A percentile compares a stretch with the other conserved stretches of the same genome.
These are phyloP conservation scores for Aureoboletus auriporus DNA, from an alignment of 768 basidiomycete genomes.

Conservation along the genomic window DNA sequence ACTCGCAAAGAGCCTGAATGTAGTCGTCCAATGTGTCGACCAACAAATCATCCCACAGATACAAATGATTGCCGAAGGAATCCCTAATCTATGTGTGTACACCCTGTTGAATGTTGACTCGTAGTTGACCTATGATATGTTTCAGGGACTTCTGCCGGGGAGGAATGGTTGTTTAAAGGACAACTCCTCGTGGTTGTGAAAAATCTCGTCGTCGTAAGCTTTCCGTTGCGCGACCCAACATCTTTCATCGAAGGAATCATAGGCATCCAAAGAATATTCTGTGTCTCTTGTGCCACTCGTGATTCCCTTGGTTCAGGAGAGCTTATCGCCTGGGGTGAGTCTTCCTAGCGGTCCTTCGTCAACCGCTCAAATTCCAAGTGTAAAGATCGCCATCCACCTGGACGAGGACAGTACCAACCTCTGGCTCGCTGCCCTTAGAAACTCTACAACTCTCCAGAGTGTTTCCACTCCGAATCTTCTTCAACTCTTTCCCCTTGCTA, in stretches of 20 bases:
- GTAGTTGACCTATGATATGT: slow-evolving; percentile 8
- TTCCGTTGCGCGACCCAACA: not conserved
- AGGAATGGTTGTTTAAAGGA: slow-evolving; percentile 69
- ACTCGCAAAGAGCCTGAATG: slow-evolving; percentile 65
- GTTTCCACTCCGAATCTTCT: slow-evolving; percentile 50
- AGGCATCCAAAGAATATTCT: slow-evolving; percentile 70
- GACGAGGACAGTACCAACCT: slow-evolving; percentile 77
- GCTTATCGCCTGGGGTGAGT: slow-evolving; percentile 54
- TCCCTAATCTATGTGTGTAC: slow-evolving; percentile 68
- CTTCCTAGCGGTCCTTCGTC: not conserved
- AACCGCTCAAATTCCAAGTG: slow-evolving; percentile 3
- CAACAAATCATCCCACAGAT: slow-evolving; percentile 67
- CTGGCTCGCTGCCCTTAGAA: slow-evolving; percentile 70
- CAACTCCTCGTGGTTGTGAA: slow-evolving; percentile 67
- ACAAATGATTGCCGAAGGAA: slow-evolving; percentile 52
- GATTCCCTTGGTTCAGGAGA: slow-evolving; percentile 61
- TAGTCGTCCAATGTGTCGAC: slow-evolving; percentile 53
- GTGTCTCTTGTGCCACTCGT: slow-evolving; percentile 50
- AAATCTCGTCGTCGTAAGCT: slow-evolving; percentile 61
- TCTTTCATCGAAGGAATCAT: slow-evolving; percentile 1
- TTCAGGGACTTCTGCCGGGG: slow-evolving; percentile 63
- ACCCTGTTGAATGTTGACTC: not conserved
- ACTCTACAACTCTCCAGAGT: slow-evolving; percentile 51
- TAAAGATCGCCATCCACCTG: slow-evolving; percentile 60
- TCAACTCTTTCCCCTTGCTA: slow-evolving; percentile 60